Evolutionary conservation across 1,139 yeast genomes (phyloP), one percentile per base, ranked within the genome.

Genomic region (Saccharomyces pastorianus): DNA sequence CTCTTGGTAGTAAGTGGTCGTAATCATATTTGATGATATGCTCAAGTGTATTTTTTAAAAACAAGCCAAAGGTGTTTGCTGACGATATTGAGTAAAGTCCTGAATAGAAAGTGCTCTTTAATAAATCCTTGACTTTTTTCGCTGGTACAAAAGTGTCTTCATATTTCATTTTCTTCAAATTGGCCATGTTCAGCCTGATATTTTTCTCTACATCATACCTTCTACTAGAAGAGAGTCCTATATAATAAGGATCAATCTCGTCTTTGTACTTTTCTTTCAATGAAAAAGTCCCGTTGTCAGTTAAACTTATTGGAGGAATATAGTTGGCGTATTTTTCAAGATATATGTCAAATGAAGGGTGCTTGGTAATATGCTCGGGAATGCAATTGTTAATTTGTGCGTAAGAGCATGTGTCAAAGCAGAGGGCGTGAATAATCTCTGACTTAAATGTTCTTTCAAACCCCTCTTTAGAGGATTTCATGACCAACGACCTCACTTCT

Each of bases 381-480:
- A 91, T 78, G 25, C 76, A 79, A 4, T 81, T 73, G 57, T 85
- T 78, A 27, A 93, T 71, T 53, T 88, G 88, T 3, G 95, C 81
- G 65, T 84, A 90, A 23, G 83, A 77, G 74, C 84, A 73, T 1
- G 88, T 84, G 28, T 83, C 83, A 71, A 88, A 88, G 55, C 95
- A 84, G 25, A 93, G 73, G 14, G 83, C 79, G 64, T 93, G 98
- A 29, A 89, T 77, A 23, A 93, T 81, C 63, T 91, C 97, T 50
- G 79, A 78, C 54, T 73, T 75, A 47, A 89, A 78, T 54, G 84
- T 76, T 9, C 72, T 70, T 53, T 79, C 79, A 25, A 76, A 76
- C 6, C 82, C 75, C n/a, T 76, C 81, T 6, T 76, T 77, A 1
- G 79, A 80, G 0, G 77, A 71, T 2, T 75, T 65, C 4, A 83